Conservation (phyloP, 2,329 filamentous ascomycete species). For the Colletotrichum gigasporum region DNA sequence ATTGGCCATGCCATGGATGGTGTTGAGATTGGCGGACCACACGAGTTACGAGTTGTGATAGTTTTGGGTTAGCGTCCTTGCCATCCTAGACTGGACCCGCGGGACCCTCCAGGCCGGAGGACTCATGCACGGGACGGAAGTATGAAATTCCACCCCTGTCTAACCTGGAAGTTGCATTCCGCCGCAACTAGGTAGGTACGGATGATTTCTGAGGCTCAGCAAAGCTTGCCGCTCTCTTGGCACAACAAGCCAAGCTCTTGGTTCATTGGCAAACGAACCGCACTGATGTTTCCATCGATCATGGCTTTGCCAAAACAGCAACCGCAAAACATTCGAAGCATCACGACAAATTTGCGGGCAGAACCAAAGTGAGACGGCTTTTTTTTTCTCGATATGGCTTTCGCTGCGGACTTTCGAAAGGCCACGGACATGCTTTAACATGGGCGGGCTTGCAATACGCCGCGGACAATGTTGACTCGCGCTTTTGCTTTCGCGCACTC, state of each 20-base stretch:
- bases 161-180: neutral
- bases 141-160: neutral
- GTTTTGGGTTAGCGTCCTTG: conserved; percentile 5
- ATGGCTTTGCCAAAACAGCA: neutral
- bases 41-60: neutral
- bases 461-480: conserved; percentile 19
- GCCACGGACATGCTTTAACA: conserved; percentile 11
- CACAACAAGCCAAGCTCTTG: conserved; percentile 6
- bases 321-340: neutral
- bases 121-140: neutral
- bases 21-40: neutral
- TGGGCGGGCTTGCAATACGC: conserved; percentile 18
- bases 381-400: neutral
- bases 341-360: neutral
- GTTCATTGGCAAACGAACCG: neutral
- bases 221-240: conserved; percentile 5
- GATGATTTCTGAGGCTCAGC: neutral
- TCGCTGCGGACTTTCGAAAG: conserved; percentile 14
- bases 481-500: neutral
- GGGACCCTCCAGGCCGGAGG: neutral
- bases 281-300: neutral
- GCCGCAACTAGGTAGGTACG: neutral
- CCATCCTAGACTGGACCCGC: neutral
- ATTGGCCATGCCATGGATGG: neutral
- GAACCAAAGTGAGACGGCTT: neutral